Percentiles rank a stretch among this genome's conserved stretches.
These are phyloP conservation scores for Hypoxylon fuscum DNA, from an alignment of 495 filamentous ascomycete species.

Conservation along the genomic window DNA sequence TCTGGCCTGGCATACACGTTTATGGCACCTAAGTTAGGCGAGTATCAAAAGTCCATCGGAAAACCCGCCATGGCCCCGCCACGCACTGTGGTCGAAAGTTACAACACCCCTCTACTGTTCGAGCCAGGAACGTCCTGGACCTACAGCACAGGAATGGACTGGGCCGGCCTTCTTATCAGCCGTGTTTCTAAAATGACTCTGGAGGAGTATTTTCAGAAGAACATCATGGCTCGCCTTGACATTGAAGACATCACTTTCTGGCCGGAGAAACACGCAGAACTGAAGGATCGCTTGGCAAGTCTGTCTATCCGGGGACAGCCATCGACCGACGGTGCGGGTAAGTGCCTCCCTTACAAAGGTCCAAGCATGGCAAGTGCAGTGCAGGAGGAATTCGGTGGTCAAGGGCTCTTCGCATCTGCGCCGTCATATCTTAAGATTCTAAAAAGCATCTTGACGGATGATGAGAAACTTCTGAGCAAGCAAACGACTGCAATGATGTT, in stretches of 20 bases:
- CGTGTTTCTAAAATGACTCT: not conserved
- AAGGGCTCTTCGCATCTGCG: not conserved
- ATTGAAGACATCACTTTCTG: not conserved
- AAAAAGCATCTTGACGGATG: not conserved
- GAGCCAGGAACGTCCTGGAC: not conserved
- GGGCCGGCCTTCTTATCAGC: not conserved
- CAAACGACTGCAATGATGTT: not conserved
- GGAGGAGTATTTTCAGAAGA: not conserved
- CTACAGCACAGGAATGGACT: not conserved
- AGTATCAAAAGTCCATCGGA: too few species aligned
- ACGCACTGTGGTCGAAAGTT: not conserved
- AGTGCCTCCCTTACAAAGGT: too few species aligned
- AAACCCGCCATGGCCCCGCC: too few species aligned
- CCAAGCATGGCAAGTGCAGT: too few species aligned
- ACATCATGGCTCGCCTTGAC: not conserved
- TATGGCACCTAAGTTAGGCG: too few species aligned
- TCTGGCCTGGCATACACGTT: too few species aligned
- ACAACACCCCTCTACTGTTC: not conserved
- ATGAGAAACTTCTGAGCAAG: not conserved
- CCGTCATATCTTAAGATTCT: not conserved
- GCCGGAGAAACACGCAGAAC: too few species aligned
- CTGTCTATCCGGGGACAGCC: too few species aligned
- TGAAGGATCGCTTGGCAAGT: too few species aligned
- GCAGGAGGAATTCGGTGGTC: too few species aligned
- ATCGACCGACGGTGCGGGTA: not conserved